Evolutionary conservation across 805 yeast species (phyloP), one percentile per base, ranked within the genome.

Genomic region (Hanseniaspora thailandica): DNA sequence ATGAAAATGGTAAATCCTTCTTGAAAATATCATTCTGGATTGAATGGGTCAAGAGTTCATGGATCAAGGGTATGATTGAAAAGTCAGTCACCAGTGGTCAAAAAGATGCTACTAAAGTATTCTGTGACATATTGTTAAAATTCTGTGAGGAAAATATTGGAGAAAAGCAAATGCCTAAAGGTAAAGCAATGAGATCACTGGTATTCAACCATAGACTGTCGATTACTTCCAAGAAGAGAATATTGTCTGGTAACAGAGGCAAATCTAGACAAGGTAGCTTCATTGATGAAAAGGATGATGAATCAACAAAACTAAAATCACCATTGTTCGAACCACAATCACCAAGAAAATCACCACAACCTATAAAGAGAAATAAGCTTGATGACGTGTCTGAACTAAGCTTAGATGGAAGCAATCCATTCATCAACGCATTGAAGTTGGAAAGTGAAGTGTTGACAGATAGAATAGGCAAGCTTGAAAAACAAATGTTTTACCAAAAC

Each of bases 1-100:
- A 74, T 0, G 72, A 70, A 8, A 66, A 72, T 28, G 85, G 82
- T 61, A 64, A 69, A 23, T 82, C 95, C 4, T 69, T 72, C 46
- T 60, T 93, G 38, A 69, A 69, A 43, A 67, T 84, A n/a, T 76
- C 88, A n/a, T 85, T 76, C 64, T 77, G 78, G 70, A 76, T 90
- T 39, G 82, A 84, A 45, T 93, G 98, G 98, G 78, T 84, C 0
- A 95, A 93, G 2, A 76, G 83, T 50, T 84, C 95, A 56, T 93
- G 97, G 97, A 78, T 93, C 61, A 89, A 87, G 64, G 76, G 84
- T 13, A 81, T 95, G 52, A 84, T 93, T 57, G 97, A 93, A 63
- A 82, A 81, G 57, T 89, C 89, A 54, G 82, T 95, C 13, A 69
- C 74, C 45, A 78, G 81, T 33, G 98, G 98, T 0, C 97, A 88